A percentile compares a stretch with the other conserved stretches of the same genome.
These are phyloP conservation scores for Daldinia sp. DNA, from an alignment of 2,329 filamentous ascomycete genomes.

Conservation along the genomic window DNA sequence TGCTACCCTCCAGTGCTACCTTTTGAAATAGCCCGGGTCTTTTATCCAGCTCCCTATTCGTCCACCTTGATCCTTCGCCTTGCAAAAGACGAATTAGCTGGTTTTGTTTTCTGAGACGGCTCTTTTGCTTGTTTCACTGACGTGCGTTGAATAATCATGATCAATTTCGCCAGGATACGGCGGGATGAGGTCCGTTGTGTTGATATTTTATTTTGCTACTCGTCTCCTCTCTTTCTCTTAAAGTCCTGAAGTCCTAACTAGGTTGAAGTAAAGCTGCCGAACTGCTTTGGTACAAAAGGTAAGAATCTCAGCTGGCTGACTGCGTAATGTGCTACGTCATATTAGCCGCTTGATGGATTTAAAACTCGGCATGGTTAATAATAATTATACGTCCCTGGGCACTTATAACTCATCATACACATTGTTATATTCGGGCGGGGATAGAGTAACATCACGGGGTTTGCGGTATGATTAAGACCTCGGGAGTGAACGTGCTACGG, in stretches of 20 bases:
- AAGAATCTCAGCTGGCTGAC: not conserved
- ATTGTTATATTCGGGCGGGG: not conserved
- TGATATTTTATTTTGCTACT: not conserved
- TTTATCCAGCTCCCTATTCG: not conserved
- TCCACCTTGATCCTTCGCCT: constrained; percentile 11
- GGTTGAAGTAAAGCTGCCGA: too few relatives aligned
- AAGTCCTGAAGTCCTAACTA: not conserved
- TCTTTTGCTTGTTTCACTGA: not conserved
- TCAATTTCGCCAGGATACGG: not conserved
- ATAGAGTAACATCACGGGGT: not conserved
- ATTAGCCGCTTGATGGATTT: not conserved
- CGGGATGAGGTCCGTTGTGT: not conserved
- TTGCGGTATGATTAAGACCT: not conserved
- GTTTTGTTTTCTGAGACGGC: not conserved
- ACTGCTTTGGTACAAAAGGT: too few relatives aligned
- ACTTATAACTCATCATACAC: not conserved
- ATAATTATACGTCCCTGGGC: too few relatives aligned
- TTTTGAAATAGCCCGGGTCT: not conserved
- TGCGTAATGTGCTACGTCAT: not conserved
- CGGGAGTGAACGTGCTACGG: too few relatives aligned
- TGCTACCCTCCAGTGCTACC: constrained; percentile 21
- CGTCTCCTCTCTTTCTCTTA: not conserved
- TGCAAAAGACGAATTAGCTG: not conserved
- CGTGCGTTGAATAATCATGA: not conserved
- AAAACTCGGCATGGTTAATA: not conserved